Percentiles rank a stretch among this genome's conserved stretches.
phyloP scores from a whole-genome alignment of 2,329 filamentous ascomycete species.

The Phialemonium atrogriseum region DNA sequence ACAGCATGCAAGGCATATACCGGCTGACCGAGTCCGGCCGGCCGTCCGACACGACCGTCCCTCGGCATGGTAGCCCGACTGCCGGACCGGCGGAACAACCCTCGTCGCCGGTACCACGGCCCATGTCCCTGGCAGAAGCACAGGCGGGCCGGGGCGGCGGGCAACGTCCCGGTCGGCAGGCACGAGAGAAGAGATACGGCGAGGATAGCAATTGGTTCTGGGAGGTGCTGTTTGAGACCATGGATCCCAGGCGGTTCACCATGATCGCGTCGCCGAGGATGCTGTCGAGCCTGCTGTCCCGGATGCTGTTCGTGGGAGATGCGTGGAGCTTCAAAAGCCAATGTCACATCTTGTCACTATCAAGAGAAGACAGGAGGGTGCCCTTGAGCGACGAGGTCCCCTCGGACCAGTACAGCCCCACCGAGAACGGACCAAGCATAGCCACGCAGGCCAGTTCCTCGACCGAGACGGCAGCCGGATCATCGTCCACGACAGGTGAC shows the following conservation, averaged over 20 bases:
- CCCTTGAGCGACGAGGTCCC: not conserved
- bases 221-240: constrained; percentile 42
- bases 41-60: not conserved
- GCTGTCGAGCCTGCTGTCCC: constrained; percentile 52
- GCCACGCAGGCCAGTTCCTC: not conserved
- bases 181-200: constrained; percentile 7
- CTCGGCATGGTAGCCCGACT: not conserved
- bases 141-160: too few species aligned
- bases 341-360: constrained; percentile 50
- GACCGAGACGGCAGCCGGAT: not conserved
- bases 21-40: constrained; percentile 1
- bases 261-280: constrained; percentile 54
- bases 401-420: not conserved
- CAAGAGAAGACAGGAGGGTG: constrained; percentile 14
- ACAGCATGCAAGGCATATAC: constrained; percentile 7
- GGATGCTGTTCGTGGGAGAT: constrained; percentile 47
- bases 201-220: constrained; percentile 40
- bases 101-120: too few species aligned
- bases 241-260: constrained; percentile 46
- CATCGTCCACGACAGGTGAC: not conserved
- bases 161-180: not conserved
- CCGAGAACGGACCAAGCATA: not conserved
- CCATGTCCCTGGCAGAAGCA: too few species aligned
- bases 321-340: constrained; percentile 56
- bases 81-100: not conserved